Percentiles rank a stretch among this genome's conserved stretches.
Evolutionary conservation across 2,329 filamentous ascomycete genomes (phyloP).

Genomic region (Hansfordia pulvinata): DNA sequence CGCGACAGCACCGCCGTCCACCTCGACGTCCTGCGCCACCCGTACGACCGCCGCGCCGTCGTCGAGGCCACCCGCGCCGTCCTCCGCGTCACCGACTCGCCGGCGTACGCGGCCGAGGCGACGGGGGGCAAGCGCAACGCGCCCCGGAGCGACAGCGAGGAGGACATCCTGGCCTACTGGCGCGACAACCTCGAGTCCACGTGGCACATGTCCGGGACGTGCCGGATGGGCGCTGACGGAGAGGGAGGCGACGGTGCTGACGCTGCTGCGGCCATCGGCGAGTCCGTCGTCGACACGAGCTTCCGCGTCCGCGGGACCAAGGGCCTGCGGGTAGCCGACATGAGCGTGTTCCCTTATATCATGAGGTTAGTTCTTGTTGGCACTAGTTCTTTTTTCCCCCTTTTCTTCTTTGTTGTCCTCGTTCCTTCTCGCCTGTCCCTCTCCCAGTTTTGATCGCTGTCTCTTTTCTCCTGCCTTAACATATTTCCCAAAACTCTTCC

Average conservation of each 20-base stretch:
- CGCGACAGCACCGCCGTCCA: too few species aligned
- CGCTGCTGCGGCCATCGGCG: slow-evolving; percentile 21
- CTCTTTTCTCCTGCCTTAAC: too few species aligned
- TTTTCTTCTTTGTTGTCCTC: too few species aligned
- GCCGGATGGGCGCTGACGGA: slow-evolving; percentile 35
- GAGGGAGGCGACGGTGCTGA: slow-evolving; percentile 20
- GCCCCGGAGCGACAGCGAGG: slow-evolving; percentile 33
- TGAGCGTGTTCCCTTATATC: too few species aligned
- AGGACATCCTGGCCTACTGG: slow-evolving; percentile 35
- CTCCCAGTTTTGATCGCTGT: too few species aligned
- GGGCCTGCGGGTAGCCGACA: slow-evolving; percentile 34
- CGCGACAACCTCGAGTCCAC: slow-evolving; percentile 26
- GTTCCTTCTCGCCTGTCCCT: too few species aligned
- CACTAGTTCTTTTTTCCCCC: too few species aligned
- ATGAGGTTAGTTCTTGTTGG: too few species aligned
- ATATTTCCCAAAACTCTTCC: too few species aligned
- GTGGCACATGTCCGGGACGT: slow-evolving; percentile 43
- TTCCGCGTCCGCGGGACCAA: slow-evolving; percentile 33
- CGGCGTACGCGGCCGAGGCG: slow-evolving; percentile 28
- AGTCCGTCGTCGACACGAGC: slow-evolving; percentile 26
- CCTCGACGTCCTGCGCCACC: slow-evolving; percentile 35
- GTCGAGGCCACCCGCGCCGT: slow-evolving; percentile 33
- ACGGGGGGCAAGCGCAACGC: slow-evolving; percentile 24
- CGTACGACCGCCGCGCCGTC: slow-evolving; percentile 37
- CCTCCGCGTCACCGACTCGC: slow-evolving; percentile 21